Base-by-base conservation (phyloP, 2,329 filamentous ascomycete species). In the Tolypocladium guangdongense region DNA sequence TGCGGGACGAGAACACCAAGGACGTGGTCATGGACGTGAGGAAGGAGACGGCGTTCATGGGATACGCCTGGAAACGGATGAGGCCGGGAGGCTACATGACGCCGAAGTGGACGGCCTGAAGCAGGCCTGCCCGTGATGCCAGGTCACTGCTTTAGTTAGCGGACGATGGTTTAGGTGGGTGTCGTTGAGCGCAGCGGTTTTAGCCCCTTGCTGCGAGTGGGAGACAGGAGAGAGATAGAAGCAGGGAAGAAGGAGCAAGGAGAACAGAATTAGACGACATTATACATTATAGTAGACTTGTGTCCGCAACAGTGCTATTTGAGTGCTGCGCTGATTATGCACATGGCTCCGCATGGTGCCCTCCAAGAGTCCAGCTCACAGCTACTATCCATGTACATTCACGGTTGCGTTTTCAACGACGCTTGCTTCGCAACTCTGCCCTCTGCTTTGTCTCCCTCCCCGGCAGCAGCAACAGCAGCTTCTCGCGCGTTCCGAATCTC, bases 41-140 rank as follows among this genome's bases (percentile, higher is more conserved):
- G 55, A 95, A 92, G 70, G 80, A 79, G 65, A 87, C 81, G 30
- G 90, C 90, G 0, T 97, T 97, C 68, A 70, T 95, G 56, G 92
- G 92, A 1, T 99, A 99, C 66, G 89, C 87, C 2, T 97, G 93
- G 76, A 80, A 83, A 14, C 74, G 83, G 55, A 68, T 69, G 64
- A 63, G 66, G 38, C 67, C 68, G 1, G 62, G 62, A 11, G 64
- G 66, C 3, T 71, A 67, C 50, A 55, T 58, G n/a, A 54, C 60
- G 48, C 56, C 54, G 6, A 51, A 41, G 37, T 39, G 41, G 38
- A 27, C 33, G 27, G 27, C 12, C n/a, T 10, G 7, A 20, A 18
- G 27, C 27, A 33, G 27, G 27, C 20, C 43, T n/a, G 27, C 16
- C 16, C 27, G 12, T 7, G 43, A 20, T 18, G 16, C 43, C 14